Conservation (phyloP, 306 rosid genomes). For the Castanea sativa region DNA sequence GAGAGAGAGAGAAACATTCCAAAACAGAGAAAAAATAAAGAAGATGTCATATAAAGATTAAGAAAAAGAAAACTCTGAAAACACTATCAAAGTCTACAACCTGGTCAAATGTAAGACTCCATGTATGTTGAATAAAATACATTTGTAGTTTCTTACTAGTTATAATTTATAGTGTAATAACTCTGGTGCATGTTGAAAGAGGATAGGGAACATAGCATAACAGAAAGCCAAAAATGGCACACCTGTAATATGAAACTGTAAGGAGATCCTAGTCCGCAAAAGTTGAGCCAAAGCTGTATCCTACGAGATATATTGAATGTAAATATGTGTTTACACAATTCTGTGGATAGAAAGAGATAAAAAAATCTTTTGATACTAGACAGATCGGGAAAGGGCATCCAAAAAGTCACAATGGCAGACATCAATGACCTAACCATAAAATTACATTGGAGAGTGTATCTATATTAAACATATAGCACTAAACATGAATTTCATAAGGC, state of each 20-base stretch:
- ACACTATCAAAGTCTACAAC: no score
- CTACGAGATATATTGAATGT: slow-evolving; percentile 32
- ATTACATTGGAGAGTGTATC: background rate
- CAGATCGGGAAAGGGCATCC: background rate
- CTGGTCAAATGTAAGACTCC: no score
- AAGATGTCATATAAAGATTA: no score
- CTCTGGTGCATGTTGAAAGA: background rate
- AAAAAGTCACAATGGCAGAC: background rate
- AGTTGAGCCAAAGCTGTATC: slow-evolving; percentile 23
- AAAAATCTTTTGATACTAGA: background rate
- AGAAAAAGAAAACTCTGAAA: no score
- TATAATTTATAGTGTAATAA: background rate
- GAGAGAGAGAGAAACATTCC: background rate
- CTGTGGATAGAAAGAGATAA: background rate
- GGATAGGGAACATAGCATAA: background rate
- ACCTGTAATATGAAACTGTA: slow-evolving; percentile 67
- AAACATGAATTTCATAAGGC: background rate
- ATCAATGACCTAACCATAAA: background rate
- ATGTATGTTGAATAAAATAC: no score
- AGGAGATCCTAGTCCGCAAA: slow-evolving; percentile 35
- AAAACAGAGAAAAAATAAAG: no score
- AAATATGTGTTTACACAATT: background rate
- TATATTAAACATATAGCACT: no score
- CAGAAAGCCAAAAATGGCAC: slow-evolving; percentile 14
- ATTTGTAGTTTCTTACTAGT: background rate